Percentiles rank a stretch among this genome's conserved stretches.
phyloP scores from a whole-genome alignment of 164 flowering plant genomes.

The Sedum album region DNA sequence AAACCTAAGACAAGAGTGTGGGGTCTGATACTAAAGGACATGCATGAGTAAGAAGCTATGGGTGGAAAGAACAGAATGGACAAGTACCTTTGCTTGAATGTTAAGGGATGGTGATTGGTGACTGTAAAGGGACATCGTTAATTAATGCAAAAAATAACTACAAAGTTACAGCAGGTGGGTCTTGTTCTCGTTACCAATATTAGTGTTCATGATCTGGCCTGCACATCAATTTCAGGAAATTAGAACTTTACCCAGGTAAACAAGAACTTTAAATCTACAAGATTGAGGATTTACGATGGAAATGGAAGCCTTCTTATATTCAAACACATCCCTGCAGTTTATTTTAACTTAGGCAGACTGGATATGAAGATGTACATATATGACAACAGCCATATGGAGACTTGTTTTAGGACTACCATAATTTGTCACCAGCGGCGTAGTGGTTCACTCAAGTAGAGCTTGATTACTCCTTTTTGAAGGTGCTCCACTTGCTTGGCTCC shows the following conservation, averaged over 20 bases:
- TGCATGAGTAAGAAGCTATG: background rate
- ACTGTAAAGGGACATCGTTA: background rate
- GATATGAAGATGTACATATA: too few species aligned
- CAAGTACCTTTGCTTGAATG: background rate
- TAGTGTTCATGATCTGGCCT: too few species aligned
- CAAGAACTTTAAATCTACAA: too few species aligned
- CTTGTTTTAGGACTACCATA: conserved; percentile 1
- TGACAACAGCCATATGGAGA: background rate
- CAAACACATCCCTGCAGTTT: too few species aligned
- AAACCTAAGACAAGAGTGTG: background rate
- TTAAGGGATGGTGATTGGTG: background rate
- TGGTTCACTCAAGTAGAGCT: background rate
- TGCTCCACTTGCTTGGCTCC: conserved; percentile 32
- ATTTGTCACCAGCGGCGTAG: background rate
- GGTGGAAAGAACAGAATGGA: background rate
- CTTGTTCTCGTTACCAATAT: too few species aligned
- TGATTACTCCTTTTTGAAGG: conserved; percentile 16
- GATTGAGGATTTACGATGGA: too few species aligned
- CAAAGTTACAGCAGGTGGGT: too few species aligned
- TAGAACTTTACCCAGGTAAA: too few species aligned
- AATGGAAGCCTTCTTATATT: too few species aligned
- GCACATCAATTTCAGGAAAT: too few species aligned
- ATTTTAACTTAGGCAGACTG: too few species aligned
- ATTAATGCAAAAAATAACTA: too few species aligned
- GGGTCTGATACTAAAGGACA: background rate